These are phyloP conservation scores for Gleditsia sinensis DNA, from an alignment of 306 rosid species.

Conservation along the genomic window DNA sequence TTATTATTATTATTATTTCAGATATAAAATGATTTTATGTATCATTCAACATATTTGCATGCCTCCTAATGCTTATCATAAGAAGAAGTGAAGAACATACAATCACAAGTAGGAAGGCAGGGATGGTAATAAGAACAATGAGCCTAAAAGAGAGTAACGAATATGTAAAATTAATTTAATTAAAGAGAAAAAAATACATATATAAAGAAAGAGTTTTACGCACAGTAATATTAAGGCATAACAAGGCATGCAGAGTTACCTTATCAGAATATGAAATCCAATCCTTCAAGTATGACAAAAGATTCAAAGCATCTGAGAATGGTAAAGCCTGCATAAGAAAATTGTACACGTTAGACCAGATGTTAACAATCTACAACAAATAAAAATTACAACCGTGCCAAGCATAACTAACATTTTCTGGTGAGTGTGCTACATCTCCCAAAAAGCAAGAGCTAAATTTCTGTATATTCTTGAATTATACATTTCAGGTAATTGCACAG, in stretches of 20 bases:
- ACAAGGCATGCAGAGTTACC: slow-evolving; percentile 47
- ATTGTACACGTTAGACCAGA: slow-evolving; percentile 13
- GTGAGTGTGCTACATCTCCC: neutral
- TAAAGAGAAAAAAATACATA: neutral
- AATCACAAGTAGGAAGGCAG: neutral
- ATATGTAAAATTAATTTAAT: slow-evolving; percentile 3
- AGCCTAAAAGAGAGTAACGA: slow-evolving; percentile 3
- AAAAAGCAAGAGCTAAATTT: neutral
- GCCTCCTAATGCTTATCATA: neutral
- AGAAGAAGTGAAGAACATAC: neutral
- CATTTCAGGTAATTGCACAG: neutral
- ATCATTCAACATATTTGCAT: slow-evolving; percentile 1
- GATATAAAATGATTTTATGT: neutral
- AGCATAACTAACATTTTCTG: slow-evolving; percentile 1
- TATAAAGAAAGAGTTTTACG: neutral
- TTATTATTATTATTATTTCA: neutral
- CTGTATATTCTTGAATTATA: neutral
- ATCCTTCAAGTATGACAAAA: slow-evolving; percentile 77
- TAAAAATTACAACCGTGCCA: neutral
- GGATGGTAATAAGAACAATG: neutral
- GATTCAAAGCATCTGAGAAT: slow-evolving; percentile 86
- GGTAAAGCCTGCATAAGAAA: slow-evolving; percentile 76
- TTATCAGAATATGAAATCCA: slow-evolving; percentile 86
- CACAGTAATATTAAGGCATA: slow-evolving; percentile 4
- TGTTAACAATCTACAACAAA: slow-evolving; percentile 17